Evolutionary conservation across 1,284 basidiomycete species (phyloP).

Genomic region (Xerocomus amazonicus): DNA sequence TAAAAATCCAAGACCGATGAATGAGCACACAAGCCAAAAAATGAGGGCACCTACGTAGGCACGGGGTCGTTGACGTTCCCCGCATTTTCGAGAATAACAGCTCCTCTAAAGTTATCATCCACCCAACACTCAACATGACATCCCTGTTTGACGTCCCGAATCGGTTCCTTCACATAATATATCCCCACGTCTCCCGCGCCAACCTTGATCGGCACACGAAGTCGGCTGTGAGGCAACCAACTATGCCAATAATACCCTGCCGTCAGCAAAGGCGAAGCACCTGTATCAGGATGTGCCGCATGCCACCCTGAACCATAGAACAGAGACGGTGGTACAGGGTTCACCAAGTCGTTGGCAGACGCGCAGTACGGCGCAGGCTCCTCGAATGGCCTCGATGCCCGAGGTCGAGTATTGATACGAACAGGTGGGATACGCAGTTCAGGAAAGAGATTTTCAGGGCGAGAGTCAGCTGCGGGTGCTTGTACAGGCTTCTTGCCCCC

Average conservation of each 20-base stretch:
- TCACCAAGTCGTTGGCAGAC: constrained; percentile 90
- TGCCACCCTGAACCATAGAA: constrained; percentile 91
- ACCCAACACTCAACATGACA: constrained; percentile 82
- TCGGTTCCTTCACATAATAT: constrained; percentile 70
- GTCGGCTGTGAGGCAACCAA: constrained; percentile 67
- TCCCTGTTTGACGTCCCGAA: constrained; percentile 49
- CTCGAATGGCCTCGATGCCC: constrained; percentile 55
- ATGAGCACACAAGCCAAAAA: constrained; percentile 1
- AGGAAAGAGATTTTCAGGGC: constrained; percentile 33
- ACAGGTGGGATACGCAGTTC: constrained; percentile 63
- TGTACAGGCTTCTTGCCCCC: constrained; percentile 25
- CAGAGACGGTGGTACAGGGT: constrained; percentile 84
- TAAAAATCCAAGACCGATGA: not conserved
- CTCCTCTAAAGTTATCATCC: constrained; percentile 69
- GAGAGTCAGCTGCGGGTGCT: constrained; percentile 11
- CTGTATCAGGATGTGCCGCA: constrained; percentile 63
- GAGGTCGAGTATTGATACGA: constrained; percentile 72
- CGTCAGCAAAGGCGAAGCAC: constrained; percentile 43
- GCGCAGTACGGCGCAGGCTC: constrained; percentile 90
- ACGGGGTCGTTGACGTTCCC: constrained; percentile 47
- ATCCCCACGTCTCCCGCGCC: constrained; percentile 77
- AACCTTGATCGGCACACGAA: constrained; percentile 73
- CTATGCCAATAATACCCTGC: constrained; percentile 87
- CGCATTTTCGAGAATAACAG: constrained; percentile 61
- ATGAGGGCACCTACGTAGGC: constrained; percentile 49